Conservation (phyloP, 2,329 filamentous ascomycete species). For the Colletotrichum chrysophilum region DNA sequence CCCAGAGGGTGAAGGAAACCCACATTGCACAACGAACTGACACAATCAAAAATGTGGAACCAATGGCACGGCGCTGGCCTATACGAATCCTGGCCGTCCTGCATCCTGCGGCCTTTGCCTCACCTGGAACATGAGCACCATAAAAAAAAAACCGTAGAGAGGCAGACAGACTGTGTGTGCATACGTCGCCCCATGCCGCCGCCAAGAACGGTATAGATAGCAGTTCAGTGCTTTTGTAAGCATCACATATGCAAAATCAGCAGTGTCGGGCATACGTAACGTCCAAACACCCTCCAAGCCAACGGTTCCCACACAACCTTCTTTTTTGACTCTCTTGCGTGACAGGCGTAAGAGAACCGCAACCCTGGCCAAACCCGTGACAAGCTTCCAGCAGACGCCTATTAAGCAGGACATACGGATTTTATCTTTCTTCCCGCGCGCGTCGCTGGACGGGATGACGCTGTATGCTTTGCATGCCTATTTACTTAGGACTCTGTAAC, state of each 20-base stretch:
- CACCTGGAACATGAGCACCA: background rate
- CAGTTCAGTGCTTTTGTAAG: background rate
- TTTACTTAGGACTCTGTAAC: background rate
- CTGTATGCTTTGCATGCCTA: background rate
- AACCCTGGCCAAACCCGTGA: background rate
- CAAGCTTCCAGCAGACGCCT: background rate
- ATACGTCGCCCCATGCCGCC: background rate
- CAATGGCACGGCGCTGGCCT: background rate
- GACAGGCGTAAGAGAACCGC: background rate
- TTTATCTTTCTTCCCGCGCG: background rate
- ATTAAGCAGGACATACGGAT: background rate
- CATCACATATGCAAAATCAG: background rate
- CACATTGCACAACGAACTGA: background rate
- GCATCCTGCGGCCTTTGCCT: background rate
- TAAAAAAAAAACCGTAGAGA: background rate
- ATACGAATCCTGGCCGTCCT: background rate
- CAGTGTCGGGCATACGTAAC: background rate
- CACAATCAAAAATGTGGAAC: background rate
- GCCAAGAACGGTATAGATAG: background rate
- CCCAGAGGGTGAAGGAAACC: background rate
- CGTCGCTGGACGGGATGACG: background rate
- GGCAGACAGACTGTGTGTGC: background rate
- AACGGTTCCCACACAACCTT: background rate
- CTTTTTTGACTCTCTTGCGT: background rate
- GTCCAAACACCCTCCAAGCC: background rate